Base-by-base conservation (phyloP, 2,329 filamentous ascomycete genomes). In the Verticillium nubilum region DNA sequence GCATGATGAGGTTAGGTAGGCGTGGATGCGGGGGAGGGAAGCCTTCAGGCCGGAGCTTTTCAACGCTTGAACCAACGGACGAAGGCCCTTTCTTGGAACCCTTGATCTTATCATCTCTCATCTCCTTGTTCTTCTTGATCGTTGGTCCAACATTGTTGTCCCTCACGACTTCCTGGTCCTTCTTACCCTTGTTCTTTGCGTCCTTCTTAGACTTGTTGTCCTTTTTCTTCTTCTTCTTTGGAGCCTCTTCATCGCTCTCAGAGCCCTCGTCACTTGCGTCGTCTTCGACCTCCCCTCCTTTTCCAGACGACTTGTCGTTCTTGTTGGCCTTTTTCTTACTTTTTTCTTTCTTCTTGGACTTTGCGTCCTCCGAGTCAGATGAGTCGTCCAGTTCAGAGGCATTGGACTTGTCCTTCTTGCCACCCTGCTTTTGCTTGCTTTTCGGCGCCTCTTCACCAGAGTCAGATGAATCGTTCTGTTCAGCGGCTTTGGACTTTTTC, bases 1-100 rank as follows among this genome's bases (percentile, higher is more conserved):
- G 79, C 63, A 80, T 71, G 52, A 86, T 72, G 56, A 80, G 73
- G 52, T 80, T 75, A 0, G 79, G 76, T 4, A 70, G 71, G 56
- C 72, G 74, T 19, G 70, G 65, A 54, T 72, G 66, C 6, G 73
- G 70, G 10, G 59, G 58, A 19, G 70, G 69, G 26, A 69, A 61
- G 15, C 56, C 60, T 19, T 64, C 60, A 6, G 66, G 63, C 7
- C 50, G 56, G 47, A 60, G 64, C 69, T 58, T 70, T 63, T 37
- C 69, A 67, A 60, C 69, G 72, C 58, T 50, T 26, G 42, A 50
- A 50, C n/a, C 42, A n/a, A 50, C 62, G 63, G 29, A 58, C 56
- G 54, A 17, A n/a, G 64, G 64, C 37, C 65, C 63, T n/a, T 64
- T 63, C 53, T 61, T 59, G 19, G 19, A 53, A 3, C 37, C 52